These are phyloP conservation scores for Podospora conica DNA, from an alignment of 495 filamentous ascomycete species.

Conservation along the genomic window DNA sequence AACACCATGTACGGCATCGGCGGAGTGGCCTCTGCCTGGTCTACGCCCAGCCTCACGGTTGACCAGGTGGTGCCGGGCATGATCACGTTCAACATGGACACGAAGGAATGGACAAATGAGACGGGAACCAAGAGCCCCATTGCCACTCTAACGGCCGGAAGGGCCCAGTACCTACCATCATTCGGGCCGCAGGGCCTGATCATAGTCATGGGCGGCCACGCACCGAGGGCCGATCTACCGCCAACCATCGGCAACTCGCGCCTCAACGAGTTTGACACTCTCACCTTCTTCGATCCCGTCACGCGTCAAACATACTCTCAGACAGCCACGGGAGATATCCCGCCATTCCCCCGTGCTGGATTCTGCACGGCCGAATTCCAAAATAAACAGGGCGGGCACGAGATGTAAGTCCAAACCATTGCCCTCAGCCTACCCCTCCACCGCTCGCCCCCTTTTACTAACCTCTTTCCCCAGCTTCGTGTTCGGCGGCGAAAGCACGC, in stretches of 20 bases:
- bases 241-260: not conserved
- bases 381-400: slow-evolving; percentile 31
- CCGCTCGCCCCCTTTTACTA: not conserved
- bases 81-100: slow-evolving; percentile 18
- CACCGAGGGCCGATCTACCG: slow-evolving; percentile 14
- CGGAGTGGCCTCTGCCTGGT: slow-evolving; percentile 7
- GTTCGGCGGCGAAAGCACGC: slow-evolving; percentile 25
- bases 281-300: slow-evolving; percentile 35
- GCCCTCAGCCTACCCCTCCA: not conserved
- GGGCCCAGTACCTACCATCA: slow-evolving; percentile 27
- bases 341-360: slow-evolving; percentile 14
- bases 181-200: slow-evolving; percentile 26
- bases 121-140: slow-evolving; percentile 12
- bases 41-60: not conserved
- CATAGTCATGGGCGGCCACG: slow-evolving; percentile 31
- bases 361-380: slow-evolving; percentile 28
- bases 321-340: slow-evolving; percentile 21
- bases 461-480: slow-evolving; percentile 24
- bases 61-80: slow-evolving; percentile 17
- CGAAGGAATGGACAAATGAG: slow-evolving; percentile 12
- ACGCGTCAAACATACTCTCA: slow-evolving; percentile 31
- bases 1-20: slow-evolving; percentile 15
- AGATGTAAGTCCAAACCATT: slow-evolving; percentile 17
- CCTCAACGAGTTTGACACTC: slow-evolving; percentile 15
- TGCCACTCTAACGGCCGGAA: slow-evolving; percentile 9